Conservation (phyloP, 2,329 filamentous ascomycete genomes). For the Grosmannia huntii region DNA sequence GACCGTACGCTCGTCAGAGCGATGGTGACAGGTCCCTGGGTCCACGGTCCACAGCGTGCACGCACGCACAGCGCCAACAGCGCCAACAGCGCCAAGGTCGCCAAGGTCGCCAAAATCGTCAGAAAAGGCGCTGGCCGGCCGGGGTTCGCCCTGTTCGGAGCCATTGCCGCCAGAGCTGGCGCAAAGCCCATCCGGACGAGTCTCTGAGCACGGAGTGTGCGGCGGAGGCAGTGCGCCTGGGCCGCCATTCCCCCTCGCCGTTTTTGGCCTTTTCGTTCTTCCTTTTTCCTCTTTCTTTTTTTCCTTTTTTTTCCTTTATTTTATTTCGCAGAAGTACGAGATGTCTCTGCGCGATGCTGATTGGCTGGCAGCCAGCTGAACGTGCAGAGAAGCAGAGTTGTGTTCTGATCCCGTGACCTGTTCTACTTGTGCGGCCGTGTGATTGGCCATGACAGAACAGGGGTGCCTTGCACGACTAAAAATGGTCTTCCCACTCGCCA, state of each 20-base stretch:
- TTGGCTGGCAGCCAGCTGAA: neutral
- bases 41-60: neutral
- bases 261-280: neutral
- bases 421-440: neutral
- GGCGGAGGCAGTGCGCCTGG: neutral
- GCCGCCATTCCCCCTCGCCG: no score
- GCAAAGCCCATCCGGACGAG: neutral
- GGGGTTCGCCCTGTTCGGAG: no score
- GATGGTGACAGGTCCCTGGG: neutral
- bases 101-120: no score
- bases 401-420: neutral
- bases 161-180: neutral
- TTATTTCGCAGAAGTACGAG: neutral
- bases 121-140: neutral
- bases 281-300: neutral
- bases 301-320: no score
- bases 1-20: no score
- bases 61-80: neutral
- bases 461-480: neutral
- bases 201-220: neutral
- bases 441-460: neutral
- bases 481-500: neutral
- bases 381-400: neutral
- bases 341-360: constrained; percentile 2
- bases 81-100: neutral